Base-by-base conservation (phyloP, 257 asterid genomes). In the Ophiorrhiza pumila region DNA sequence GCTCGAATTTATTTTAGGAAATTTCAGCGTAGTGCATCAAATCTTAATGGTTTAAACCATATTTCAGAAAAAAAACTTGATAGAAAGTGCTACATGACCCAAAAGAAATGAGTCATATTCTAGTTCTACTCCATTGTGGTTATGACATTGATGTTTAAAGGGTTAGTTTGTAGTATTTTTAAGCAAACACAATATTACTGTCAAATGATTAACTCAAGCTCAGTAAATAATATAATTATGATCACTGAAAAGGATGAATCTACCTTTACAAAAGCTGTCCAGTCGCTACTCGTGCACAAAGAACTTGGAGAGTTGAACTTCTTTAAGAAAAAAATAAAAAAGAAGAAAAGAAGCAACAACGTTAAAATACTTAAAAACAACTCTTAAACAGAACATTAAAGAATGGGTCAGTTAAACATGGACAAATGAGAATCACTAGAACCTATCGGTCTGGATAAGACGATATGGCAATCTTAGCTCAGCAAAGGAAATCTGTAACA, bases 261-360 rank as follows among this genome's bases (percentile, higher is more conserved):
- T 88, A 93, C 99, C 99, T 92, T 91, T n/a, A 92, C 84, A 80
- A 91, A 88, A 65, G 99, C 83, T 47, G 91, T 80, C 99, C 99
- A 94, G 79, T 90, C 98, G 70, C 86, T 87, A 81, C 76, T 86
- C 53, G 92, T 88, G 79, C 92, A 90, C 69, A 83, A 80, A 68
- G 98, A 86, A 80, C 93, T 90, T 68, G 99, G 97, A 68, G 96
- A 91, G 85, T 94, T 90, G 84, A 94, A 87, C 87, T 94, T 94
- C 99, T 94, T 82, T 46, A 59, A 76, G 65, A 75, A 79, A 60
- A 72, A 25, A 65, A 31, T 79, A 77, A 75, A 76, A 68, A 75
- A 79, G 64, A 72, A 25, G 61, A 31, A 80, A 77, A 75, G 23
- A 65, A 71, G 37, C 10, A 46, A 53, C 43, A 32, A 68, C 35